phyloP scores from a whole-genome alignment of 2,329 filamentous ascomycete species.

The Drechslerella dactyloides region DNA sequence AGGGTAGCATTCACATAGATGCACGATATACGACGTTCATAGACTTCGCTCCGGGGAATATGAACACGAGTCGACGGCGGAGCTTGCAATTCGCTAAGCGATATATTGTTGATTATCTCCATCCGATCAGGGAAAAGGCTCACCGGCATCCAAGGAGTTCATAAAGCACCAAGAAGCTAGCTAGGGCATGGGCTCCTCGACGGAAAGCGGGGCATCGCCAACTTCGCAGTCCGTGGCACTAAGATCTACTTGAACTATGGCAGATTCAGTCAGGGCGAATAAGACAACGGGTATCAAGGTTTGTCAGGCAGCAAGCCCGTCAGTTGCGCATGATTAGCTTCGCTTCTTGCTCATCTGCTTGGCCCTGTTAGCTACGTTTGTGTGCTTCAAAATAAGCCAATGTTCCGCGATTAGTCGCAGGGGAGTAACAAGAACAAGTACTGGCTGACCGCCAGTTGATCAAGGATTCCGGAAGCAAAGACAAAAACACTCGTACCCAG shows the following conservation, averaged over 20 bases:
- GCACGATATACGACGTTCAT: not conserved
- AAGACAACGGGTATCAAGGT: conserved; percentile 43
- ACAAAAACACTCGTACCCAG: conserved; percentile 29
- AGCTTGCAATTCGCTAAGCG: conserved; percentile 16
- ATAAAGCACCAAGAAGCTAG: conserved; percentile 35
- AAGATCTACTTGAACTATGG: conserved; percentile 32
- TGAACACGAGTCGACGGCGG: conserved; percentile 12
- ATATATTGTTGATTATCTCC: conserved; percentile 13
- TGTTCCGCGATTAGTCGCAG: not conserved
- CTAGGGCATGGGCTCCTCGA: not conserved
- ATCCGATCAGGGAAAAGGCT: conserved; percentile 30
- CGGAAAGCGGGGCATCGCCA: not conserved
- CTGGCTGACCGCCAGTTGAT: not conserved
- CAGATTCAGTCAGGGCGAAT: conserved; percentile 27
- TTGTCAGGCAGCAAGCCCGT: conserved; percentile 32
- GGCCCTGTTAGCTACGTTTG: conserved; percentile 16
- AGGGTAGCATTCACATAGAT: not conserved
- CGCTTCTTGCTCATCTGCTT: conserved; percentile 13
- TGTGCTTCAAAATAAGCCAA: conserved; percentile 1
- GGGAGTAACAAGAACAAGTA: not conserved
- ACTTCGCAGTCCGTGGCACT: conserved; percentile 10
- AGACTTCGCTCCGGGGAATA: conserved; percentile 12
- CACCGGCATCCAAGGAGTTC: conserved; percentile 17
- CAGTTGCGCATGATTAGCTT: conserved; percentile 20
- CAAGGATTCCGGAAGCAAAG: conserved; percentile 30